Conservation (phyloP, 768 basidiomycete genomes). For the Saitozyma podzolica region DNA sequence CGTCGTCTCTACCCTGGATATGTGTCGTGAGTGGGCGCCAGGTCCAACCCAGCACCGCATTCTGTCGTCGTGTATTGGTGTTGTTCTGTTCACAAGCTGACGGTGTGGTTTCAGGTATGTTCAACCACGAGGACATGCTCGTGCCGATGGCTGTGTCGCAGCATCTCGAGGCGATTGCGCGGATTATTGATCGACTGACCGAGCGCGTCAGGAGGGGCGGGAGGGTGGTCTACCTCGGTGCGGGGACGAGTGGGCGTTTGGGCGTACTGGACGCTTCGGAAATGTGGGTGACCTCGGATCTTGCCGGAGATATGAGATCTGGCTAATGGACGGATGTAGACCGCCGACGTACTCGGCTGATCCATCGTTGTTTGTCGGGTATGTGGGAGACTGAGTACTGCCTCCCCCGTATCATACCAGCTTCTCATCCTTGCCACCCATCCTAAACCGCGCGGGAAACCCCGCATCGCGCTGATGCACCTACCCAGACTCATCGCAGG, state of each 20-base stretch:
- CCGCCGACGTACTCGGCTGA: conserved; percentile 15
- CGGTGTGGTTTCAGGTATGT: background rate
- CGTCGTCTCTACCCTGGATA: conserved; percentile 12
- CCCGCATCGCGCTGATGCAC: no score
- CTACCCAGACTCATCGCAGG: conserved; percentile 9
- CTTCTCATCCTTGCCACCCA: no score
- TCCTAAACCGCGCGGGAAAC: no score
- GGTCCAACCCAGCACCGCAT: background rate
- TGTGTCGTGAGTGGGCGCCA: conserved; percentile 7
- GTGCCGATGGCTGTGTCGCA: conserved; percentile 1
- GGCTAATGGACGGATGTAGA: conserved; percentile 5
- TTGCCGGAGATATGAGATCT: background rate
- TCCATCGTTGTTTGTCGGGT: conserved; percentile 6
- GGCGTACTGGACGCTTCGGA: conserved; percentile 13
- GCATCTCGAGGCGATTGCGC: conserved; percentile 2
- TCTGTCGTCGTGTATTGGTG: no score
- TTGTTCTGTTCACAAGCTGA: background rate
- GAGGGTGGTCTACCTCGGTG: conserved; percentile 9
- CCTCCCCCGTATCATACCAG: no score
- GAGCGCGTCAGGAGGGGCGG: conserved; percentile 3
- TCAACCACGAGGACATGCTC: conserved; percentile 10
- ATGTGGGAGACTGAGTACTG: background rate
- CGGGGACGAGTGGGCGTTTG: conserved; percentile 11
- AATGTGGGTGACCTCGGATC: conserved; percentile 1
- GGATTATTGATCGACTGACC: conserved; percentile 8